Percentiles rank a stretch among this genome's conserved stretches.
Conservation (phyloP, 1,139 yeast species). For the Taphrina deformans region DNA sequence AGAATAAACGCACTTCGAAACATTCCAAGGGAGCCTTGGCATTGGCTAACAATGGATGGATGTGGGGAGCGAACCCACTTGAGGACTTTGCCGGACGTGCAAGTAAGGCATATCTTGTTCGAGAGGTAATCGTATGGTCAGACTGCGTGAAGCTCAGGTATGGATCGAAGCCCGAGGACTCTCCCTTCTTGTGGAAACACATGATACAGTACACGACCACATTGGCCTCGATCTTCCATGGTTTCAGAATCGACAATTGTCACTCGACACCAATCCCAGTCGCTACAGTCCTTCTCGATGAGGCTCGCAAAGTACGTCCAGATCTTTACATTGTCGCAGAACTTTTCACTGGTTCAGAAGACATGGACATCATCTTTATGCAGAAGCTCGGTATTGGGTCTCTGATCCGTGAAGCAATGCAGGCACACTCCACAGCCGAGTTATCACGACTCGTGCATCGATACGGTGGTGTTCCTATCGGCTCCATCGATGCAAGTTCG, state of each 20-base stretch:
- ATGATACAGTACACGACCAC: conserved; percentile 75
- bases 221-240: conserved; percentile 77
- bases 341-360: conserved; percentile 87
- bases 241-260: conserved; percentile 91
- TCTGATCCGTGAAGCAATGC: conserved; percentile 94
- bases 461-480: conserved; percentile 95
- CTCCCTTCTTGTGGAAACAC: conserved; percentile 85
- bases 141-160: conserved; percentile 93
- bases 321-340: conserved; percentile 92
- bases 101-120: conserved; percentile 77
- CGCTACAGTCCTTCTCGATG: conserved; percentile 82
- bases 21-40: conserved; percentile 62
- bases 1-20: conserved; percentile 42
- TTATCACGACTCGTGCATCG: conserved; percentile 81
- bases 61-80: conserved; percentile 94
- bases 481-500: conserved; percentile 56
- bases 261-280: conserved; percentile 96
- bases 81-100: conserved; percentile 84
- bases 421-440: conserved; percentile 86
- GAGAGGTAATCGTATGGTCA: conserved; percentile 97
- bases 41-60: conserved; percentile 96
- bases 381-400: conserved; percentile 87
- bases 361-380: conserved; percentile 83
- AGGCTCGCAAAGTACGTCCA: conserved; percentile 82
- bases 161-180: conserved; percentile 72